Evolutionary conservation across 805 yeast genomes (phyloP).

Genomic region (Barnettozyma sp.): DNA sequence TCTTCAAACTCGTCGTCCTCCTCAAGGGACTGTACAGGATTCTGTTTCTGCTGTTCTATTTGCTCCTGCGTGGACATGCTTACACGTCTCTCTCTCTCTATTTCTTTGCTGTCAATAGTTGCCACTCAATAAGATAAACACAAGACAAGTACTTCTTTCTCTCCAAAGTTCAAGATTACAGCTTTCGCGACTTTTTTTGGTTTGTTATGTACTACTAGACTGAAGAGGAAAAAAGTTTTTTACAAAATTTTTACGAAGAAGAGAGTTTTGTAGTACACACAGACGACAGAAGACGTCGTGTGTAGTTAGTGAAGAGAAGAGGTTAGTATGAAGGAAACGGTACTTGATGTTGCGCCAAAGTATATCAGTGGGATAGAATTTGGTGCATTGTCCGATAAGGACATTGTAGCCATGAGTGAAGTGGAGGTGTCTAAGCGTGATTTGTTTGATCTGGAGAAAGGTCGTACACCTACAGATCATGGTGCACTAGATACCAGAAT

Average conservation of each 20-base stretch:
- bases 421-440: conserved; percentile 91
- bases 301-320: no score
- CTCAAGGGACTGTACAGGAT: conserved; percentile 61
- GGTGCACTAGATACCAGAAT: conserved; percentile 90
- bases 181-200: no score
- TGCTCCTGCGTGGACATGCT: conserved; percentile 14
- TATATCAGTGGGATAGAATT: conserved; percentile 85
- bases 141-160: no score
- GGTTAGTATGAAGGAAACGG: conserved; percentile 38
- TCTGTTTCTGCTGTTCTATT: conserved; percentile 20
- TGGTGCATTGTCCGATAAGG: conserved; percentile 87
- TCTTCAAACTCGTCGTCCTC: conserved; percentile 98
- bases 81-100: no score
- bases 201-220: no score
- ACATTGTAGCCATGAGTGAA: conserved; percentile 88
- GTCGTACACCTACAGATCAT: conserved; percentile 68
- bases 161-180: no score
- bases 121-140: no score
- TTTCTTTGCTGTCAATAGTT: no score
- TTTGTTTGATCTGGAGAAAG: conserved; percentile 83
- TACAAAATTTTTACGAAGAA: no score
- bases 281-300: no score
- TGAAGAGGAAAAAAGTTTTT: no score
- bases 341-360: conserved; percentile 76
- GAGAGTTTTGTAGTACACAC: no score